Conservation (phyloP, 129 eudicot species). For the Chrysanthemum seticuspe region DNA sequence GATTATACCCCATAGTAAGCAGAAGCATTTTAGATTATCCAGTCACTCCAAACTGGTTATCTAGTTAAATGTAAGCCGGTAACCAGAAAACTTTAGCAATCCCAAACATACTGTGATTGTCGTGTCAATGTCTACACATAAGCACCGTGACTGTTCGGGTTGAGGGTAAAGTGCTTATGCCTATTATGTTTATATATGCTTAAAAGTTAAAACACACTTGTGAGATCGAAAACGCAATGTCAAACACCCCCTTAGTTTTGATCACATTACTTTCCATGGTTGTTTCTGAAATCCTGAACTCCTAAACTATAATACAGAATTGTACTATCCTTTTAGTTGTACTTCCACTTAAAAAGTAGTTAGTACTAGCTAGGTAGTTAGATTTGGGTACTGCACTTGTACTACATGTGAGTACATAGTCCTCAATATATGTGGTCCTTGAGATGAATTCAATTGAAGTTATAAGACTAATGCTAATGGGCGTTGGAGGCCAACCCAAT, state of each 20-base stretch:
- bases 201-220: too few relatives aligned
- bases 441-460: slow-evolving; percentile 8
- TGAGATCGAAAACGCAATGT: not conserved
- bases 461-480: not conserved
- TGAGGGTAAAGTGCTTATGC: too few relatives aligned
- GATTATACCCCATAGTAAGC: too few relatives aligned
- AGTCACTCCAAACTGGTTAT: too few relatives aligned
- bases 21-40: too few relatives aligned
- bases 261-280: not conserved
- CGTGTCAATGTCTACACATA: too few relatives aligned
- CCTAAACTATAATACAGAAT: not conserved
- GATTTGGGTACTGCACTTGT: slow-evolving; percentile 20
- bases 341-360: not conserved
- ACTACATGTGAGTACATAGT: not conserved
- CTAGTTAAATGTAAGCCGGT: too few relatives aligned
- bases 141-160: too few relatives aligned
- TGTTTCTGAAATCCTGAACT: slow-evolving; percentile 3
- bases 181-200: too few relatives aligned
- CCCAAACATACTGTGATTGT: too few relatives aligned
- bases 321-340: slow-evolving; percentile 25
- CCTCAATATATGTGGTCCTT: not conserved
- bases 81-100: too few relatives aligned
- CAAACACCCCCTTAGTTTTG: not conserved
- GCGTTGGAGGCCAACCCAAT: too few relatives aligned
- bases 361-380: slow-evolving; percentile 11